Conservation (phyloP, 2,329 filamentous ascomycete species). For the Botrytis deweyae region DNA sequence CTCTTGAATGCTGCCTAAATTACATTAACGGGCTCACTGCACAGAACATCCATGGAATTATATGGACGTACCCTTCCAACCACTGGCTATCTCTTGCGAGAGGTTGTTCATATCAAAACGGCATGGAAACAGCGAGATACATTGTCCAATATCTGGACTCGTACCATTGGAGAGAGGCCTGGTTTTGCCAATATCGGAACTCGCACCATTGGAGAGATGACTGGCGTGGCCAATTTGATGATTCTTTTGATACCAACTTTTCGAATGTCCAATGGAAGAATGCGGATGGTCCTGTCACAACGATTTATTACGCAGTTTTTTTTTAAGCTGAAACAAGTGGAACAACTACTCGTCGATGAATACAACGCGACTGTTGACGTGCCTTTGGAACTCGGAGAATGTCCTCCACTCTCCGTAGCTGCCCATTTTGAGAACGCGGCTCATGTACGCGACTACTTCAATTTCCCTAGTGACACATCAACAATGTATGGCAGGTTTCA, state of each 20-base stretch:
- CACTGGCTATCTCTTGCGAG: neutral
- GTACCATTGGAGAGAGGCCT: neutral
- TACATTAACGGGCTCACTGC: neutral
- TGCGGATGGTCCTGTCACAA: neutral
- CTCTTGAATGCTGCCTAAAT: neutral
- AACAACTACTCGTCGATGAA: neutral
- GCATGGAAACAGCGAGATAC: neutral
- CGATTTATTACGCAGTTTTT: neutral
- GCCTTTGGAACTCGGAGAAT: neutral
- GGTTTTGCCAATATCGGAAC: neutral
- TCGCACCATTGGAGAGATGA: neutral
- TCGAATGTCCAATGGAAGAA: neutral
- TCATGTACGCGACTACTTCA: neutral
- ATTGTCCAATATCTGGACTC: neutral
- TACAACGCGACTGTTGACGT: neutral
- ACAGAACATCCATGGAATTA: neutral
- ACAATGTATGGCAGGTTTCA: neutral
- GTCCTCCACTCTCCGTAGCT: neutral
- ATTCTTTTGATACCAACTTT: fast-evolving
- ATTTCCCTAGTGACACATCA: no score
- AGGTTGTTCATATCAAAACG: neutral
- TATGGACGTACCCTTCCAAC: neutral
- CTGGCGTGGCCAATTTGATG: neutral
- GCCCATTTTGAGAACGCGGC: neutral
- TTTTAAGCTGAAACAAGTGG: neutral